These are phyloP conservation scores for Tylopilus sp. DNA, from an alignment of 1,284 basidiomycete genomes.

Conservation along the genomic window DNA sequence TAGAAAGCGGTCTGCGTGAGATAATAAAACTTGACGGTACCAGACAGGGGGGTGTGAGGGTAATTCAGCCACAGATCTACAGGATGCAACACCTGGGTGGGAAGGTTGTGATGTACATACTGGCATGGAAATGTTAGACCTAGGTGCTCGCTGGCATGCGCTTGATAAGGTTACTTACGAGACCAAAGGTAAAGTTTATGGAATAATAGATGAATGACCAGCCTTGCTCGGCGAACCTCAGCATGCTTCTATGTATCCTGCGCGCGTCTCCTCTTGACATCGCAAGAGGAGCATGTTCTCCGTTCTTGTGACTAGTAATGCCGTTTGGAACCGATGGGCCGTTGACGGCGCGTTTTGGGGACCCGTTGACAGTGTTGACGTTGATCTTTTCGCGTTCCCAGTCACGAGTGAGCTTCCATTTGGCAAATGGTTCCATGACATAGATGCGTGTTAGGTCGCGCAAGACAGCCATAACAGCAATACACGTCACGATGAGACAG, in stretches of 20 bases:
- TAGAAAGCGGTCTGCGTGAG: slow-evolving; percentile 92
- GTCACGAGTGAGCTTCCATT: slow-evolving; percentile 62
- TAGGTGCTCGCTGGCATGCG: background rate
- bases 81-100: slow-evolving; percentile 65
- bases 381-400: slow-evolving; percentile 34
- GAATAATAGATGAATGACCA: slow-evolving; percentile 86
- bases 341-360: slow-evolving; percentile 31
- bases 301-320: slow-evolving; percentile 16
- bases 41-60: slow-evolving; percentile 77
- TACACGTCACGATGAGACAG: slow-evolving; percentile 69
- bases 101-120: slow-evolving; percentile 77
- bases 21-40: slow-evolving; percentile 87
- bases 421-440: slow-evolving; percentile 75
- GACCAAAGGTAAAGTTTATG: slow-evolving; percentile 71
- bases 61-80: slow-evolving; percentile 77
- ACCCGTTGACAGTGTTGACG: slow-evolving; percentile 20
- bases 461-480: slow-evolving; percentile 73
- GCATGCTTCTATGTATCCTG: slow-evolving; percentile 64
- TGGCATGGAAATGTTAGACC: slow-evolving; percentile 33
- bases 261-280: slow-evolving; percentile 44
- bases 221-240: slow-evolving; percentile 93
- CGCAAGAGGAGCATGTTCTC: slow-evolving; percentile 16
- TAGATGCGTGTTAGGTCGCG: slow-evolving; percentile 72
- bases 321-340: slow-evolving; percentile 33
- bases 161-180: slow-evolving; percentile 56